A percentile compares a stretch with the other conserved stretches of the same genome.
Evolutionary conservation across 163 green algal species (phyloP).

Genomic region (Volvox carteri): DNA sequence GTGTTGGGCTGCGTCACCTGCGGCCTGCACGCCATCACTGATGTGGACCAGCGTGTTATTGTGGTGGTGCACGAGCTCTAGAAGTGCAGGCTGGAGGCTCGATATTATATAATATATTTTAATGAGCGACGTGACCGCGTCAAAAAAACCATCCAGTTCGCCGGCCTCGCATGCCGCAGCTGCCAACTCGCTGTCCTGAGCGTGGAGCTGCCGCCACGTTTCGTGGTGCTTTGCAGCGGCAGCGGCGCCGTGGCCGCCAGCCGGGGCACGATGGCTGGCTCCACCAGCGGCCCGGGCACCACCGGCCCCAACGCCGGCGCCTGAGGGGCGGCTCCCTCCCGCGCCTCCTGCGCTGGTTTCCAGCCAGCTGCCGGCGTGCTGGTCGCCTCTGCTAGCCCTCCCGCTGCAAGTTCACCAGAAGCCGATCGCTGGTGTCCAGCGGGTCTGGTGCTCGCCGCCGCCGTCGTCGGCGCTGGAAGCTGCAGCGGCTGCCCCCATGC

Average conservation of each 20-base stretch:
- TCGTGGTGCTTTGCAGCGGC: not conserved
- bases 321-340: not conserved
- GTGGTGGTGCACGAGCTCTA: not conserved
- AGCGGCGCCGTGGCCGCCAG: not conserved
- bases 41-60: slow-evolving; percentile 22
- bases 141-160: not conserved
- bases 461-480: too few relatives aligned
- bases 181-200: not conserved
- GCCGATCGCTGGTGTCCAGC: too few relatives aligned
- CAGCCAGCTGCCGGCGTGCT: too few relatives aligned
- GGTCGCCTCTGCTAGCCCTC: too few relatives aligned
- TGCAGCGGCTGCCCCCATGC: too few relatives aligned
- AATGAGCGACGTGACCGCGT: too few relatives aligned
- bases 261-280: not conserved
- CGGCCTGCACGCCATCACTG: not conserved
- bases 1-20: slow-evolving; percentile 20
- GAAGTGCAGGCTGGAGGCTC: not conserved
- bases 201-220: not conserved
- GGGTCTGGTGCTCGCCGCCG: too few relatives aligned
- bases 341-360: too few relatives aligned
- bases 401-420: too few relatives aligned
- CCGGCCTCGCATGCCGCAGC: not conserved
- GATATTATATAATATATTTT: too few relatives aligned
- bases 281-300: not conserved
- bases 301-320: not conserved